phyloP scores from a whole-genome alignment of 495 filamentous ascomycete genomes.

The Umbilicaria muhlenbergii region DNA sequence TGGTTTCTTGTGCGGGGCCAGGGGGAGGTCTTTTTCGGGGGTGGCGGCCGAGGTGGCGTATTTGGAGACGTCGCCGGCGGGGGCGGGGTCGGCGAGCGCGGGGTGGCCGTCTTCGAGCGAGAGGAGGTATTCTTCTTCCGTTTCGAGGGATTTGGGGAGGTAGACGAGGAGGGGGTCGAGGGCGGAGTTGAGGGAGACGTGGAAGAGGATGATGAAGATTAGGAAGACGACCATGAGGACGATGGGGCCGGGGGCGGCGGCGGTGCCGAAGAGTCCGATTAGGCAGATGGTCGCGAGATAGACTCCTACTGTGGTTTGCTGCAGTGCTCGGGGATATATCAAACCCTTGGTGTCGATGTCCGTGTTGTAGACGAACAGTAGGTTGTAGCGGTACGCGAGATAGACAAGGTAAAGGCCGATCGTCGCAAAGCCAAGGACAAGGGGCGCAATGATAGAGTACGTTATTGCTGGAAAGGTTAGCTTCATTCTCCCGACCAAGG shows the following conservation, averaged over 20 bases:
- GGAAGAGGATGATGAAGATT: slow-evolving; percentile 66
- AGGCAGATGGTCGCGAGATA: slow-evolving; percentile 77
- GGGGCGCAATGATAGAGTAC: slow-evolving; percentile 80
- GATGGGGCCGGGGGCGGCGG: slow-evolving; percentile 51
- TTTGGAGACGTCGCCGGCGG: slow-evolving; percentile 13
- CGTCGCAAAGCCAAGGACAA: slow-evolving; percentile 76
- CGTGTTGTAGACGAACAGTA: slow-evolving; percentile 80
- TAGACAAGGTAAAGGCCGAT: slow-evolving; percentile 80
- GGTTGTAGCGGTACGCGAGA: slow-evolving; percentile 85
- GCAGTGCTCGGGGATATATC: slow-evolving; percentile 74
- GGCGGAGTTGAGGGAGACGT: slow-evolving; percentile 63
- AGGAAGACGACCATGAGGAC: slow-evolving; percentile 74
- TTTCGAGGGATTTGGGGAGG: slow-evolving; percentile 51
- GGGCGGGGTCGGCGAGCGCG: not conserved
- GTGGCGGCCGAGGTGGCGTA: slow-evolving; percentile 20
- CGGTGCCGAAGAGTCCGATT: slow-evolving; percentile 78
- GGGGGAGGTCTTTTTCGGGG: slow-evolving; percentile 10
- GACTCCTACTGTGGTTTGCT: slow-evolving; percentile 78
- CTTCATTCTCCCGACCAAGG: not conserved
- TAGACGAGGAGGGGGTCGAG: slow-evolving; percentile 69
- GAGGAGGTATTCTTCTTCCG: slow-evolving; percentile 50
- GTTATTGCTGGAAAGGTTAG: slow-evolving; percentile 41
- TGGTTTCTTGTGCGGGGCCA: slow-evolving; percentile 28
- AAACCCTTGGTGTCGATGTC: slow-evolving; percentile 81
- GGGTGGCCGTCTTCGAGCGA: slow-evolving; percentile 26